These are phyloP conservation scores for Paracoccidioides brasiliensis DNA, from an alignment of 2,329 filamentous ascomycete genomes.

Conservation along the genomic window DNA sequence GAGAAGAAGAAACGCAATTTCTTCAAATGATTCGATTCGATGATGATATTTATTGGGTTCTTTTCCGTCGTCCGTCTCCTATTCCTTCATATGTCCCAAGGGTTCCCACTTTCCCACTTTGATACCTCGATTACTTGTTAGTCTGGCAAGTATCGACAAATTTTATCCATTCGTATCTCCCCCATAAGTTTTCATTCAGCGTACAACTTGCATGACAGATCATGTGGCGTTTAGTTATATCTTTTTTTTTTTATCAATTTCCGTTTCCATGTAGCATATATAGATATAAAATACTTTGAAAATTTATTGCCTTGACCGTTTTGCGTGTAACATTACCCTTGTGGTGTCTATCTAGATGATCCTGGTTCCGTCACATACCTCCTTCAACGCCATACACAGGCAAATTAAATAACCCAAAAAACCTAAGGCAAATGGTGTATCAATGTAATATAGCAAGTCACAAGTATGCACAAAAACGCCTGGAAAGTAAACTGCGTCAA, in stretches of 20 bases:
- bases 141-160: background rate
- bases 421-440: background rate
- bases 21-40: conserved; percentile 26
- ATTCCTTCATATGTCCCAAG: background rate
- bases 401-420: background rate
- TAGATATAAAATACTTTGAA: background rate
- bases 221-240: background rate
- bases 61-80: background rate
- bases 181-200: background rate
- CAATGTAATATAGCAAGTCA: background rate
- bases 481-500: background rate
- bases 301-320: too few species aligned
- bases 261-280: background rate
- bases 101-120: background rate
- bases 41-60: background rate
- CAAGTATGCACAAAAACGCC: background rate
- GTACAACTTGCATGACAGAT: conserved; percentile 1
- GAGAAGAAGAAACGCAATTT: conserved; percentile 47
- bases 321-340: too few species aligned
- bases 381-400: background rate
- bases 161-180: background rate
- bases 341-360: background rate
- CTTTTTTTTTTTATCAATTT: background rate
- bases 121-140: background rate
- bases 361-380: background rate